These are phyloP conservation scores for Boletellus sp. DNA, from an alignment of 768 basidiomycete genomes.

Conservation along the genomic window DNA sequence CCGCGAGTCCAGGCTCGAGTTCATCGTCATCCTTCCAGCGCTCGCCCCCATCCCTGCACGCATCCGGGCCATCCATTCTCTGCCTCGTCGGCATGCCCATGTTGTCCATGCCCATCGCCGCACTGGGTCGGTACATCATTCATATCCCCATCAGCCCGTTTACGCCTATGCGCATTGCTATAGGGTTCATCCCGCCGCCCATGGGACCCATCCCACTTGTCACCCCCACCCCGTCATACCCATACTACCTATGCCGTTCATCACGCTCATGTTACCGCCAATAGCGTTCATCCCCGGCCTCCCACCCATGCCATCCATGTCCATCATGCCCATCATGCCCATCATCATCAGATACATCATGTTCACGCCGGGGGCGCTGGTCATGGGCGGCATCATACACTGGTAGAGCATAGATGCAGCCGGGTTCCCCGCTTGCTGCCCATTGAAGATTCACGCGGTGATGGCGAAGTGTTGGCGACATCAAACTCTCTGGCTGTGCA, in stretches of 20 bases:
- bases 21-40: slow-evolving; percentile 40
- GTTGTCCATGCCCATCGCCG: too few species aligned
- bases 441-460: too few species aligned
- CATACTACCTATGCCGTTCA: slow-evolving; percentile 21
- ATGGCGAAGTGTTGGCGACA: too few species aligned
- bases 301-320: slow-evolving; percentile 40
- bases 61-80: too few species aligned
- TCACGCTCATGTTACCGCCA: slow-evolving; percentile 17
- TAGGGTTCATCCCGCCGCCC: slow-evolving; percentile 26
- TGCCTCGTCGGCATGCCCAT: slow-evolving; percentile 35
- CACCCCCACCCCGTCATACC: slow-evolving; percentile 35
- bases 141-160: too few species aligned
- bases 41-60: slow-evolving; percentile 26
- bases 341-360: slow-evolving; percentile 48
- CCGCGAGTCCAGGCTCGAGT: slow-evolving; percentile 44
- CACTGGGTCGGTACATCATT: slow-evolving; percentile 30
- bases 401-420: slow-evolving; percentile 33
- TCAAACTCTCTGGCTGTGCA: too few species aligned
- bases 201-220: slow-evolving; percentile 29
- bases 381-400: slow-evolving; percentile 45
- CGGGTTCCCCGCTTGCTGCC: slow-evolving; percentile 37
- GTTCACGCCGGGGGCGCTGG: slow-evolving; percentile 43
- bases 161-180: too few species aligned
- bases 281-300: slow-evolving; percentile 34
- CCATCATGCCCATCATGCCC: slow-evolving; percentile 46